These are phyloP conservation scores for Gnaphalium uliginosum DNA, from an alignment of 129 eudicot genomes.

Conservation along the genomic window DNA sequence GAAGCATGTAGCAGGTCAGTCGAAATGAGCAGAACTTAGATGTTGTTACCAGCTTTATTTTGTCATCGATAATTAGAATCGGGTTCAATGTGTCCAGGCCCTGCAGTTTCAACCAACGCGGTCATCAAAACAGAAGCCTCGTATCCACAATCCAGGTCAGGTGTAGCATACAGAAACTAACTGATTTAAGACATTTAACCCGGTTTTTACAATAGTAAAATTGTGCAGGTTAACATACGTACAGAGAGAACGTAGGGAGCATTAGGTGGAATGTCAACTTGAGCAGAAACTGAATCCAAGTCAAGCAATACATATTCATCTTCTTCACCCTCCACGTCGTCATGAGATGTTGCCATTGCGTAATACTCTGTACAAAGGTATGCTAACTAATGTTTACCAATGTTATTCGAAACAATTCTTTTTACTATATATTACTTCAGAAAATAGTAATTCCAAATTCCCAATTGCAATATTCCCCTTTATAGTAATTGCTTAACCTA, in stretches of 20 bases:
- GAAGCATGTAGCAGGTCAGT: background rate
- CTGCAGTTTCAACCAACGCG: constrained; percentile 43
- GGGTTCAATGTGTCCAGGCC: constrained; percentile 91
- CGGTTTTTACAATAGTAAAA: background rate
- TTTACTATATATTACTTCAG: background rate
- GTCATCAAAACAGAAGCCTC: constrained; percentile 4
- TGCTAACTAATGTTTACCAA: background rate
- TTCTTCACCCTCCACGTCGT: constrained; percentile 40
- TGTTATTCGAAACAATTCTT: background rate
- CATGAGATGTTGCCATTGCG: constrained; percentile 38
- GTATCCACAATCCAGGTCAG: background rate
- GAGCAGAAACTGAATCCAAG: constrained; percentile 53
- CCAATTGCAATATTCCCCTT: no score
- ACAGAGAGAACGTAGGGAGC: constrained; percentile 77
- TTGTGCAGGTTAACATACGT: constrained; percentile 13
- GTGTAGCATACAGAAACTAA: background rate
- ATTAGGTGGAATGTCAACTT: constrained; percentile 58
- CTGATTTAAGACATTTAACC: background rate
- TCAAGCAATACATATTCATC: constrained; percentile 64
- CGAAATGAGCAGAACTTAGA: constrained; percentile 12
- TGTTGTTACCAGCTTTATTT: constrained; percentile 67
- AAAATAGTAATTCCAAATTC: no score
- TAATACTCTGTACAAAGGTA: constrained; percentile 21
- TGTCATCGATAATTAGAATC: constrained; percentile 66
- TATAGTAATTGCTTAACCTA: no score